Evolutionary conservation across 139 green algal species (phyloP).

Genomic region (Nannochloris sp.): DNA sequence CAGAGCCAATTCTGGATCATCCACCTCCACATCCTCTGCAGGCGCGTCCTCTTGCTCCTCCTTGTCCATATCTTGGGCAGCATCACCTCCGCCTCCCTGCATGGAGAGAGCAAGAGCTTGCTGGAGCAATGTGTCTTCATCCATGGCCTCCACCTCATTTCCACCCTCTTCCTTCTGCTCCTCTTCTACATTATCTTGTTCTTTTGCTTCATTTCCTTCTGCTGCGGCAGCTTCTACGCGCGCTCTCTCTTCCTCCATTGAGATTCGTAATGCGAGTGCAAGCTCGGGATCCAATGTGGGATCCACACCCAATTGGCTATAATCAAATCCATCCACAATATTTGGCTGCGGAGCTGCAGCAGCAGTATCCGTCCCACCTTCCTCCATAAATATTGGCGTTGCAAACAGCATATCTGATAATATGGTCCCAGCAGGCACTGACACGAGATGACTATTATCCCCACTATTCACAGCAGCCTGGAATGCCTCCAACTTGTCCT

Average conservation of each 20-base stretch:
- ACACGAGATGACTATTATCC: constrained; percentile 89
- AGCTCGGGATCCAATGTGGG: constrained; percentile 97
- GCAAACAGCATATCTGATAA: constrained; percentile 86
- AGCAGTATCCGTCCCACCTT: constrained; percentile 24
- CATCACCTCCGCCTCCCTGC: constrained; percentile 11
- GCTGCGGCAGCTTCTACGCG: constrained; percentile 61
- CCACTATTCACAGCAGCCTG: constrained; percentile 86
- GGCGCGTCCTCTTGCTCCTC: not conserved
- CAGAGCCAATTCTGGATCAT: constrained; percentile 32
- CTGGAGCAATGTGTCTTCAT: constrained; percentile 74
- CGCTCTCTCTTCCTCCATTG: constrained; percentile 93
- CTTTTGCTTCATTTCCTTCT: not conserved
- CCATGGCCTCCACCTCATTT: constrained; percentile 47
- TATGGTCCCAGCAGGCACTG: constrained; percentile 76
- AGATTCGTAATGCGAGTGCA: constrained; percentile 70
- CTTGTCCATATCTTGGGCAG: not conserved
- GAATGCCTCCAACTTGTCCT: constrained; percentile 90
- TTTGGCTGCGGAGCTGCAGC: constrained; percentile 16
- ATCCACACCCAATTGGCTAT: constrained; percentile 77
- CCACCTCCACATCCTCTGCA: constrained; percentile 13
- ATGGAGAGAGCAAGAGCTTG: constrained; percentile 92
- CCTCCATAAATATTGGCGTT: constrained; percentile 70
- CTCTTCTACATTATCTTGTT: constrained; percentile 1
- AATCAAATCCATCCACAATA: constrained; percentile 71
- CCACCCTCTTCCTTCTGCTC: constrained; percentile 5